Evolutionary conservation across 768 basidiomycete species (phyloP).

Genomic region (Suillus subluteus): DNA sequence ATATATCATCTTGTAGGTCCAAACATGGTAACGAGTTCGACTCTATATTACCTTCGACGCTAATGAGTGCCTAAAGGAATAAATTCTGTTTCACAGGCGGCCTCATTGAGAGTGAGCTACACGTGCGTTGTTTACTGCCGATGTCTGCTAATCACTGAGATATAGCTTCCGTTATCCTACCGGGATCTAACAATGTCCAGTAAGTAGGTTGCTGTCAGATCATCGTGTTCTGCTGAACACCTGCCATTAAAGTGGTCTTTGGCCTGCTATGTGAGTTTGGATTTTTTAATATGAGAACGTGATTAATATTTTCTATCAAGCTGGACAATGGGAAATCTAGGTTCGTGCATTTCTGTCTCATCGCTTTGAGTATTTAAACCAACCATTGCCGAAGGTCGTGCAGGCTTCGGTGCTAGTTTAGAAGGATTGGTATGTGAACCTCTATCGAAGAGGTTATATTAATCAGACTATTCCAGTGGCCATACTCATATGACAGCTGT

Average conservation of each 20-base stretch:
- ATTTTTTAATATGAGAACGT: not conserved
- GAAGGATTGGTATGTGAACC: slow-evolving; percentile 63
- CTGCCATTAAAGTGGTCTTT: slow-evolving; percentile 40
- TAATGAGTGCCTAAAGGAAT: slow-evolving; percentile 41
- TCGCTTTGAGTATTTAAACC: not conserved
- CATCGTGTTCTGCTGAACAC: slow-evolving; percentile 13
- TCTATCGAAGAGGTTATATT: slow-evolving; percentile 15
- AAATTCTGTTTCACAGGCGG: slow-evolving; percentile 86
- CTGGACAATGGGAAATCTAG: slow-evolving; percentile 60
- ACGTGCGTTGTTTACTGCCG: not conserved
- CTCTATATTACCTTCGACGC: not conserved
- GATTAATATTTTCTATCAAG: slow-evolving; percentile 27
- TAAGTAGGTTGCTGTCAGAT: slow-evolving; percentile 15
- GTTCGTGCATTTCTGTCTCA: slow-evolving; percentile 10
- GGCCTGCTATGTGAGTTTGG: slow-evolving; percentile 47
- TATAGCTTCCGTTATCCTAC: slow-evolving; percentile 41
- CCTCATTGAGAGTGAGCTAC: slow-evolving; percentile 51
- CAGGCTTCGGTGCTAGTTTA: slow-evolving; percentile 57
- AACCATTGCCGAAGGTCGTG: slow-evolving; percentile 41
- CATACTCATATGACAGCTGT: slow-evolving; percentile 60
- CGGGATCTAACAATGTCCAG: slow-evolving; percentile 45
- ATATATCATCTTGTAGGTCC: slow-evolving; percentile 24
- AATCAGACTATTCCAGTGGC: slow-evolving; percentile 44
- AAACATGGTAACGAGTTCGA: slow-evolving; percentile 27
- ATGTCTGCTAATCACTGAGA: slow-evolving; percentile 14